Base-by-base conservation (phyloP, 2,329 filamentous ascomycete genomes). In the Diaporthe sp. region DNA sequence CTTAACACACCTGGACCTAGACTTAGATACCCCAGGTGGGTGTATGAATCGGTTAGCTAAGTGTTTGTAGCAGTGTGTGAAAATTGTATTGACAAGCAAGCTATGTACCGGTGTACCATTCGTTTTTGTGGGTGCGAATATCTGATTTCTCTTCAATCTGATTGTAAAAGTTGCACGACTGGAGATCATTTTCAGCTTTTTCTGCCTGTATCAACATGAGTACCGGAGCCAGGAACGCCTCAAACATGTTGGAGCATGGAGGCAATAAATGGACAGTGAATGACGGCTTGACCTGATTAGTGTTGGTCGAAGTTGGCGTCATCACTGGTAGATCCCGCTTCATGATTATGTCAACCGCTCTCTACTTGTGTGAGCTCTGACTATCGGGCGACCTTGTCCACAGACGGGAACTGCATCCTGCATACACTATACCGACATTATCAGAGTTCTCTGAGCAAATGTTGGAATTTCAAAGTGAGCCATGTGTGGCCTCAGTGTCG, bases 401-500 rank as follows among this genome's bases (percentile, higher is more conserved):
- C 9, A 40, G 13, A 42, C 9, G n/a, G 38, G 28, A 13, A 25
- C 4, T 17, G 12, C 10, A 4, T 17, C n/a, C 15, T 19, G 38
- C 3, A 30, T 6, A 4, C 38, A 42, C 15, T 19, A 17, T 25
- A 30, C 1, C 2, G 6, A 2, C 6, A 40, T 2, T 1, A 60
- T 8, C n/a, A 15, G 13, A 42, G 28, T 42, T 15, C 6, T n/a
- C 10, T 60, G 22, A 10, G 10, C 12, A 40, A 2, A 9, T 25
- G 5, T 3, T n/a, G 5, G 12, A 60, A 28, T n/a, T n/a, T n/a
- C n/a, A n/a, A n/a, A n/a, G n/a, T n/a, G n/a, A n/a, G n/a, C 13
- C 13, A 71, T 71, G 68, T 71, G 68, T 61, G 68, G 68, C 40
- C 60, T 71, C 3, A 71, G 54, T 22, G 68, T 61, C 5, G 54